Base-by-base conservation (phyloP, 2,329 filamentous ascomycete genomes). In the Helotiales sp. region DNA sequence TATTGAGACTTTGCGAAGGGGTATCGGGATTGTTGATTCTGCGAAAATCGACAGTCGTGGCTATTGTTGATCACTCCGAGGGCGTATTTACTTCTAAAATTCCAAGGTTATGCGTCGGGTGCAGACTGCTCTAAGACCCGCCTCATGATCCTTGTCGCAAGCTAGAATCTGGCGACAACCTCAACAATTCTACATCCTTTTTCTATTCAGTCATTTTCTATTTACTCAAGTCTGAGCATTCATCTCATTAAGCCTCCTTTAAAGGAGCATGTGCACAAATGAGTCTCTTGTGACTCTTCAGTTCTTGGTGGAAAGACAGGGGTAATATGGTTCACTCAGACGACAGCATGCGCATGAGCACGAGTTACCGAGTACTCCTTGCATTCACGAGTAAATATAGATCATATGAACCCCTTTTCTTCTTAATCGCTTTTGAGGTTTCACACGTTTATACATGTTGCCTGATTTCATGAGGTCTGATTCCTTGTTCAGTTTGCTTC, bases 311-410 rank as follows among this genome's bases (percentile, higher is more conserved):
- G 4, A 22, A 34, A 30, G 37, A 64, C 26, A 45, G 37, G 40
- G 40, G n/a, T 32, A n/a, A 54, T 63, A 20, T n/a, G 22, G 11
- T 20, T 34, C 26, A 30, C 52, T 45, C 47, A 63, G 61, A 55
- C 55, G 52, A 57, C 52, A 58, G 50, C 61, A 58, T 64, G 55
- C 52, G 28, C 50, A 55, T 64, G 55, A 59, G 28, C 50, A 55
- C 55, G 54, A 58, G 62, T n/a, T n/a, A n/a, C n/a, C n/a, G n/a
- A n/a, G 54, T 13, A 52, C 20, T 59, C 43, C 54, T 59, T 59
- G 54, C 30, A 52, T 20, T 64, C 43, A 15, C 7, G 49, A 45
- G 58, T 61, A 61, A 61, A 30, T 64, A 58, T 64, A 55, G 62
- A 64, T 52, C 54, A 64, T 34, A 32, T 22, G 45, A 37, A 20